Evolutionary conservation across 2,329 filamentous ascomycete species (phyloP), one percentile per base, ranked within the genome.

Genomic region (Trichoderma hamatum): DNA sequence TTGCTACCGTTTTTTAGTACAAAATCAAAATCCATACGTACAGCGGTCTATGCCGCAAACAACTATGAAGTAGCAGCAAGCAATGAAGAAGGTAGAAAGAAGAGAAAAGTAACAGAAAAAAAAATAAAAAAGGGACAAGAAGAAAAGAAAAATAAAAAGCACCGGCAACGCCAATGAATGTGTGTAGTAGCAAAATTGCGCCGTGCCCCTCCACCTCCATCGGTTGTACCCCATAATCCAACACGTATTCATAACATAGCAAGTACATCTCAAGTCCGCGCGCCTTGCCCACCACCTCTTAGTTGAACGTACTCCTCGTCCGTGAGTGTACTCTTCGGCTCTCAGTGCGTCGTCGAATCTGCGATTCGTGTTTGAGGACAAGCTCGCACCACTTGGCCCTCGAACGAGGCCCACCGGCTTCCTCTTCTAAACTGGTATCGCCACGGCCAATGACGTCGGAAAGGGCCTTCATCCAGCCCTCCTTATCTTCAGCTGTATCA

Each of bases 381-480:
- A 90, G 79, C 71, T 91, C 89, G 74, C 88, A 91, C 89, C 89
- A 92, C 79, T 88, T 88, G 70, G 84, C 82, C 74, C 84, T 83
- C 70, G 81, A 78, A 67, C 82, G 82, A 34, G 80, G 75, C n/a
- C 77, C 79, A 21, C 72, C 75, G 49, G 73, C 72, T 30, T 83
- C 84, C 52, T 86, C 85, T 14, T 84, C 84, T 36, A 77, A 76
- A 69, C 80, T 80, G 65, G 84, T 82, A 67, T 84, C 83, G 69
- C 84, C 81, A 51, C 88, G 88, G 43, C 87, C 86, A 70, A 88
- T 84, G 65, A 89, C 84, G 54, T 98, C 94, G 3, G 86, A 86
- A 26, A 99, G 88, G 16, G 93, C 91, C 78, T 89, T 90, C 92
- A 99, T 96, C 96, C 96, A 99, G 67, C 89, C 91, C 56, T 97